Evolutionary conservation across 2,329 filamentous ascomycete genomes (phyloP).

Genomic region (Beauveria medogensis): DNA sequence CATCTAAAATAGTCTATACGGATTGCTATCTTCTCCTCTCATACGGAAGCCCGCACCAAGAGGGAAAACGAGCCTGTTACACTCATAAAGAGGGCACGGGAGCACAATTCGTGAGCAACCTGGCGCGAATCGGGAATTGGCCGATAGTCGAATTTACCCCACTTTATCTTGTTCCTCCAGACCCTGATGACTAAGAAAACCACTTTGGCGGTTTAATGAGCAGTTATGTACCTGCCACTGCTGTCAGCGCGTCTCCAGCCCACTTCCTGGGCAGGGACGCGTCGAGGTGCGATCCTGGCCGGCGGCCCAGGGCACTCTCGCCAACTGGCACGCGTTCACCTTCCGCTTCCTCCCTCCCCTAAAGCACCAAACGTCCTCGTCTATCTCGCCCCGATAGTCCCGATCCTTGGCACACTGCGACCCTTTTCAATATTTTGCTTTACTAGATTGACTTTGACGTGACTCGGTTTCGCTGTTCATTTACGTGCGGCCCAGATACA

Average conservation of each 20-base stretch:
- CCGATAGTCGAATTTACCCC: no score
- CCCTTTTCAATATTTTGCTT: neutral
- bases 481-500: neutral
- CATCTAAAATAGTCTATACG: neutral
- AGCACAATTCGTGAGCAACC: no score
- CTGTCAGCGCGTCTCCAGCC: neutral
- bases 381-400: neutral
- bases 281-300: slow-evolving; percentile 5
- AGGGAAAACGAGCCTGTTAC: no score
- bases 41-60: no score
- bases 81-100: no score
- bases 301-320: neutral
- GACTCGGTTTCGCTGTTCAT: neutral
- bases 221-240: neutral
- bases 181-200: neutral
- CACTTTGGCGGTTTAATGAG: neutral
- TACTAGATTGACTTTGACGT: neutral
- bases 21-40: neutral
- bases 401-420: neutral
- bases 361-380: neutral
- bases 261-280: neutral
- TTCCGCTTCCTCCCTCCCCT: neutral
- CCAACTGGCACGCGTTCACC: neutral
- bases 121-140: no score
- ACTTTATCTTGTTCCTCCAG: no score